A percentile compares a stretch with the other conserved stretches of the same genome.
phyloP scores from a whole-genome alignment of 768 basidiomycete genomes.

The Gelatoporia subvermispora region DNA sequence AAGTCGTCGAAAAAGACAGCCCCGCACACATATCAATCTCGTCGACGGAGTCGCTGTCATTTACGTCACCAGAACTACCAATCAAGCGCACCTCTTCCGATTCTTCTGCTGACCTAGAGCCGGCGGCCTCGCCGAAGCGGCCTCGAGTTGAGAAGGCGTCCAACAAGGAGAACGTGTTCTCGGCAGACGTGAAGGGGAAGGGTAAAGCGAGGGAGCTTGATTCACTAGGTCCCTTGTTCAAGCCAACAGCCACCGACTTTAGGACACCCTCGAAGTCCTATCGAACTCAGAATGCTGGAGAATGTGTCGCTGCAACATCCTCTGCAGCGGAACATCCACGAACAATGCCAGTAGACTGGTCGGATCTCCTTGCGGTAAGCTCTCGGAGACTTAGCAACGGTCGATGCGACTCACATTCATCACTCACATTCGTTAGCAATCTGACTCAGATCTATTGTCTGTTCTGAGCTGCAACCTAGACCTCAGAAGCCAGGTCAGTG shows the following conservation, averaged over 20 bases:
- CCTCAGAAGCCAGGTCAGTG: background rate
- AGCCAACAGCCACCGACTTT: background rate
- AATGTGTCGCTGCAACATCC: background rate
- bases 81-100: conserved; percentile 29
- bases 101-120: conserved; percentile 5
- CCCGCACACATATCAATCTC: conserved; percentile 8
- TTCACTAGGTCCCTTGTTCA: background rate
- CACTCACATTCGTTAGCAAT: background rate
- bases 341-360: background rate
- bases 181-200: conserved; percentile 10
- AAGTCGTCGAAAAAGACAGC: conserved; percentile 18
- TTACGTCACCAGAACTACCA: conserved; percentile 9
- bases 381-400: background rate
- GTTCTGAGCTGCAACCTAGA: background rate
- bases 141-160: conserved; percentile 19
- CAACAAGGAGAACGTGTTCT: conserved; percentile 23
- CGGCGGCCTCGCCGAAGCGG: conserved; percentile 25
- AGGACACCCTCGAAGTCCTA: background rate
- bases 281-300: background rate
- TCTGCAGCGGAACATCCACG: background rate
- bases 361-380: background rate
- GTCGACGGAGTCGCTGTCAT: conserved; percentile 10
- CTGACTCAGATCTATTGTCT: background rate
- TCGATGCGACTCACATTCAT: too few relatives aligned
- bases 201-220: conserved; percentile 10